Conservation (phyloP, 2,329 filamentous ascomycete genomes). For the Zelopaecilomyces penicillatus region DNA sequence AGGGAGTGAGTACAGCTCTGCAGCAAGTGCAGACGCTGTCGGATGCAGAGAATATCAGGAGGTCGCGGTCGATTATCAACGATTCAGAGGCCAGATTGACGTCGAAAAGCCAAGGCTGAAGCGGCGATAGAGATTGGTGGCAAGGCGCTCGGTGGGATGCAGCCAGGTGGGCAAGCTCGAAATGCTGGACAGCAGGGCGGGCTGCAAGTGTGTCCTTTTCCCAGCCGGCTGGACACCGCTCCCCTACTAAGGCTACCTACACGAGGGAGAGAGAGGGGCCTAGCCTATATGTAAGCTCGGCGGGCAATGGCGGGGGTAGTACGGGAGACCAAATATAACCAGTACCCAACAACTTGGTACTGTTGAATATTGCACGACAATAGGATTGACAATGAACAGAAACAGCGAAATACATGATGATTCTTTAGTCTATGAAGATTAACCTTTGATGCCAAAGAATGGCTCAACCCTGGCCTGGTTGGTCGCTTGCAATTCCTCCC, state of each 20-base stretch:
- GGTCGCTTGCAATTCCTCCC: no score
- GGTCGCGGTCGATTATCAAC: slow-evolving; percentile 1
- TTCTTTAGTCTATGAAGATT: no score
- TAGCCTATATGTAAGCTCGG: no score
- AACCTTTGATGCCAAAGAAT: no score
- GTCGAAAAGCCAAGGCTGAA: neutral
- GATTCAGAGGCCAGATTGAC: neutral
- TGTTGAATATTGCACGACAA: no score
- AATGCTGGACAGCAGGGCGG: neutral
- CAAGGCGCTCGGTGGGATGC: neutral
- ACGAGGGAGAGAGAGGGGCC: no score
- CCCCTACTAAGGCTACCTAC: neutral
- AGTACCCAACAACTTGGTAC: no score
- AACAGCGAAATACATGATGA: no score
- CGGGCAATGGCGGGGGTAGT: no score
- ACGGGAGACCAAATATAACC: no score
- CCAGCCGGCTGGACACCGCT: slow-evolving; percentile 9
- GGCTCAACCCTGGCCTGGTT: no score
- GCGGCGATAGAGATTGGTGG: neutral
- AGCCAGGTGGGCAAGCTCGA: slow-evolving; percentile 5
- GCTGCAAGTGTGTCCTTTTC: slow-evolving; percentile 9
- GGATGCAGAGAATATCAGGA: neutral
- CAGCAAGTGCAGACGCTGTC: slow-evolving; percentile 7
- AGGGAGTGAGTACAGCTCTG: slow-evolving; percentile 5
- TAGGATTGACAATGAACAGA: no score